Evolutionary conservation across 306 rosid genomes (phyloP).

Genomic region (Trifolium dubium): DNA sequence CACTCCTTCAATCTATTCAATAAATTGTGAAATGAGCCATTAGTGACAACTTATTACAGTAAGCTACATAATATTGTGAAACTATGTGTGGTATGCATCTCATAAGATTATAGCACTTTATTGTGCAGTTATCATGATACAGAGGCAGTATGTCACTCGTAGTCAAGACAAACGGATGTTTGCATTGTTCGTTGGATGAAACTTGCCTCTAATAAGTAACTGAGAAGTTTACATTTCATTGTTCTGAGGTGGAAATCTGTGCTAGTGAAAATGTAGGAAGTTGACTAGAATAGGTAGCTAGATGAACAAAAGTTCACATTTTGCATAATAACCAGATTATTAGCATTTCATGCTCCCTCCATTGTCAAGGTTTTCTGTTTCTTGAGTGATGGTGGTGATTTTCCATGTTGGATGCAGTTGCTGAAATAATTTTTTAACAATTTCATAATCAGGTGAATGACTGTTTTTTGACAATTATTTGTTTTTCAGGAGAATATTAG

Average conservation of each 20-base stretch:
- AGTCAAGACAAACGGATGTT: constrained; percentile 10
- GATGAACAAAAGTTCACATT: neutral
- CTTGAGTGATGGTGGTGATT: neutral
- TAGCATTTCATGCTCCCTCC: neutral
- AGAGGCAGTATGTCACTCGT: neutral
- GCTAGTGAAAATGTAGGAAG: constrained; percentile 16
- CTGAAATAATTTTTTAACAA: neutral
- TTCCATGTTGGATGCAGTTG: constrained; percentile 18
- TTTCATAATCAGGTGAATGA: constrained; percentile 27
- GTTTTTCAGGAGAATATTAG: constrained; percentile 82
- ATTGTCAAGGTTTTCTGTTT: neutral
- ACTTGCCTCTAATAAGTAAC: neutral
- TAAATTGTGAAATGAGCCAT: neutral
- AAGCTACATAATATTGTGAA: neutral
- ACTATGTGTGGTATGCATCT: constrained; percentile 6
- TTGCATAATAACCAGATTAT: neutral
- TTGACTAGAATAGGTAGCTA: constrained; percentile 9
- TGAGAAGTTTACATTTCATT: constrained; percentile 11
- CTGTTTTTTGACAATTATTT: neutral
- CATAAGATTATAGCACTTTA: constrained; percentile 17
- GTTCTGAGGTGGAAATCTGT: neutral
- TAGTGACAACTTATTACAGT: neutral
- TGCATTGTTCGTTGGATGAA: constrained; percentile 1
- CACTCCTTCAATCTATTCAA: constrained; percentile 3
- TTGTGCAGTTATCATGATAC: constrained; percentile 2